A percentile compares a stretch with the other conserved stretches of the same genome.
Conservation (phyloP, 768 basidiomycete genomes). For the Dentipellis fragilis region DNA sequence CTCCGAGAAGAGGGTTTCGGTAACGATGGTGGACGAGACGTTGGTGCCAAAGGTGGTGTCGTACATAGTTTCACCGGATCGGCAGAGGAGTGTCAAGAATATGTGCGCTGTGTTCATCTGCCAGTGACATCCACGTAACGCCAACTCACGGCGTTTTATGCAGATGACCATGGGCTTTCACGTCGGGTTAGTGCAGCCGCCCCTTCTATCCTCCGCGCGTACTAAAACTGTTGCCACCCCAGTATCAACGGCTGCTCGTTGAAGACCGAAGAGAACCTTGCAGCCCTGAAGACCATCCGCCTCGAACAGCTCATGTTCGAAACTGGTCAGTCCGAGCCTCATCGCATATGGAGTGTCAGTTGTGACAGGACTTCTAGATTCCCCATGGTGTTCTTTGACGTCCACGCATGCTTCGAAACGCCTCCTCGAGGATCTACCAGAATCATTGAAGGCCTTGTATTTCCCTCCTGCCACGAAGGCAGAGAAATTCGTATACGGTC, state of each 20-base stretch:
- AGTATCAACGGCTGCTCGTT: slow-evolving; percentile 72
- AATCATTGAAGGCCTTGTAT: slow-evolving; percentile 35
- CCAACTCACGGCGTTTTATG: background rate
- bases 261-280: slow-evolving; percentile 60
- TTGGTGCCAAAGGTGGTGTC: slow-evolving; percentile 62
- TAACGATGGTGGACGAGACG: slow-evolving; percentile 38
- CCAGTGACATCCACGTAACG: background rate
- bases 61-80: slow-evolving; percentile 79
- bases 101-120: slow-evolving; percentile 33
- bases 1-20: slow-evolving; percentile 59
- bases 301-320: slow-evolving; percentile 59
- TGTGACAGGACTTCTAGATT: slow-evolving; percentile 29
- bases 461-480: slow-evolving; percentile 42
- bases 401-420: slow-evolving; percentile 51
- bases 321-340: slow-evolving; percentile 38
- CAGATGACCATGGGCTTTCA: slow-evolving; percentile 70
- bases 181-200: slow-evolving; percentile 31
- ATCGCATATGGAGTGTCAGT: background rate
- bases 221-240: background rate
- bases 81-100: slow-evolving; percentile 47
- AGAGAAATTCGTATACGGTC: slow-evolving; percentile 48
- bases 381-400: slow-evolving; percentile 67
- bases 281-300: slow-evolving; percentile 43
- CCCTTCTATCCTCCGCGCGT: background rate
- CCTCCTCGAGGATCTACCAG: slow-evolving; percentile 38